Percentiles rank a stretch among this genome's conserved stretches.
phyloP scores from a whole-genome alignment of 805 yeast species.

The Saccharomycopsis sp. region DNA sequence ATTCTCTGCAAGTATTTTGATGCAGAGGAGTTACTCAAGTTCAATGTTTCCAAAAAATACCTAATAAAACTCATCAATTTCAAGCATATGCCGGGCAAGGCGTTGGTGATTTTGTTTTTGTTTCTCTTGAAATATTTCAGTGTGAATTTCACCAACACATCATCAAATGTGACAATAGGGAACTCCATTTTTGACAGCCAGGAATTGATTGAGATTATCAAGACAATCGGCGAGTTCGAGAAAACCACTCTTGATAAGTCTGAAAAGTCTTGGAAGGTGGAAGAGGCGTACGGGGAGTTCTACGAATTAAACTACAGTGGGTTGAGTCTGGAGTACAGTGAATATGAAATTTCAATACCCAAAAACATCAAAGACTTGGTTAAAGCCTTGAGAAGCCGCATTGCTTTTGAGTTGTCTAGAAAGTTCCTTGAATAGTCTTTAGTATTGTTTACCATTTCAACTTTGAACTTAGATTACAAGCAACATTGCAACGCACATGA shows the following conservation, averaged over 20 bases:
- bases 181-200: slow-evolving; percentile 15
- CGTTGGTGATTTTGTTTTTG: slow-evolving; percentile 7
- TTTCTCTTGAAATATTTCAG: slow-evolving; percentile 18
- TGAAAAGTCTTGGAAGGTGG: background rate
- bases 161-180: slow-evolving; percentile 7
- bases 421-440: slow-evolving; percentile 15
- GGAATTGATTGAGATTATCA: slow-evolving; percentile 15
- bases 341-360: slow-evolving; percentile 11
- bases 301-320: background rate
- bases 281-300: slow-evolving; percentile 7
- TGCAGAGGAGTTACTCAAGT: slow-evolving; percentile 25
- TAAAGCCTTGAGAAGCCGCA: slow-evolving; percentile 7
- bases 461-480: too few species aligned
- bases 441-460: background rate
- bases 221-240: slow-evolving; percentile 9
- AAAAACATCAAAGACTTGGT: slow-evolving; percentile 9
- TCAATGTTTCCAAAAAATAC: slow-evolving; percentile 26
- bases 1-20: slow-evolving; percentile 44
- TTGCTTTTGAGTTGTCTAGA: slow-evolving; percentile 18
- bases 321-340: slow-evolving; percentile 2
- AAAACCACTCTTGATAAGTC: background rate
- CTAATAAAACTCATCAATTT: slow-evolving; percentile 37
- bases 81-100: slow-evolving; percentile 32
- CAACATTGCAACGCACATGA: too few species aligned
- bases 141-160: slow-evolving; percentile 9